Evolutionary conservation across 495 filamentous ascomycete genomes (phyloP), one percentile per base, ranked within the genome.

Genomic region (Penicillium paxilli): DNA sequence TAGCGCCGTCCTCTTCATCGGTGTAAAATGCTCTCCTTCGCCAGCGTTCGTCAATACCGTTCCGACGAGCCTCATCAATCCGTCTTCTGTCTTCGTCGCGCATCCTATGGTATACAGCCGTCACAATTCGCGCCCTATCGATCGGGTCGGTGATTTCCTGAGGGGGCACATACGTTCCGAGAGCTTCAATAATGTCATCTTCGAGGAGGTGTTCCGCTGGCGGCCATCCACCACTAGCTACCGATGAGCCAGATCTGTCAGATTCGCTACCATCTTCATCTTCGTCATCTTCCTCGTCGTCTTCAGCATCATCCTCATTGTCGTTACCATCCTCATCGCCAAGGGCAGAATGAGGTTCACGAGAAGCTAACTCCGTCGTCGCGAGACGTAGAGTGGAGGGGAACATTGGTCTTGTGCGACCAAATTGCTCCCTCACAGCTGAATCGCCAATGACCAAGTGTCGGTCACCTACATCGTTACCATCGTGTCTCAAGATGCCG

Each of bases 1-100:
- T 62, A 5, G 80, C 80, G 10, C 88, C 88, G 64, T 91, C 89
- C 71, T 91, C 89, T 63, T 90, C 88, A 38, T 92, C 90, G 19
- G 88, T 78, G 59, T 92, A 92, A 59, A 92, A 92, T 23, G 83
- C 83, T 47, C 89, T 75, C 46, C 84, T 77, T 55, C 81, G 81
- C 87, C 88, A 90, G 44, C 88, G 83, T 50, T 93, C 85, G 55
- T 87, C 77, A 16, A 89, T 76, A 44, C 80, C 83, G 44, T 75
- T 76, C 19, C 69, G 70, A n/a, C 77, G 71, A 28, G 67, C 59
- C 23, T 73, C 67, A 40, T 76, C 60, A 8, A 72, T 55, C 33
- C 71, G 68, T 56, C 68, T 66, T 42, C 66, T 65, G n/a, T 72
- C 68, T 44, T 75, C 72, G 38, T 71, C 68, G 35, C 63, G 72